These are phyloP conservation scores for Ampelocalamus luodianensis DNA, from an alignment of 176 grass and related monocot genomes.

Conservation along the genomic window DNA sequence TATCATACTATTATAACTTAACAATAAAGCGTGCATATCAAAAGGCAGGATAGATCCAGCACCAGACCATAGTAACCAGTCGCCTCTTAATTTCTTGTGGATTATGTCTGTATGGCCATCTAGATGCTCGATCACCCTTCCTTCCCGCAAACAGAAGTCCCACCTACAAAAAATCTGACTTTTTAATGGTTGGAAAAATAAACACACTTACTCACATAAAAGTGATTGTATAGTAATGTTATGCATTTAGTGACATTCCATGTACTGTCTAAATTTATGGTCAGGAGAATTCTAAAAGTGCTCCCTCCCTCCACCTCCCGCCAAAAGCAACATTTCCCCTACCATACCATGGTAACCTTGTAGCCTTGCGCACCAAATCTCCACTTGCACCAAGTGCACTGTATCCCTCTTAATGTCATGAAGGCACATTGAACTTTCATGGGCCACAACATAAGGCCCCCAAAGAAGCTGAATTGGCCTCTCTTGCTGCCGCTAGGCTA, in stretches of 20 bases:
- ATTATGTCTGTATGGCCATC: slow-evolving; percentile 98
- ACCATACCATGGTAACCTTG: background rate
- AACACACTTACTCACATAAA: slow-evolving; percentile 18
- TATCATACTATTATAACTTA: slow-evolving; percentile 48
- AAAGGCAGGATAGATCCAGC: slow-evolving; percentile 39
- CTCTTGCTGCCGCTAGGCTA: background rate
- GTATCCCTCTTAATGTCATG: background rate
- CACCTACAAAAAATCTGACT: slow-evolving; percentile 63
- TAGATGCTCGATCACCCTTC: slow-evolving; percentile 81
- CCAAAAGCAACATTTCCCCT: background rate
- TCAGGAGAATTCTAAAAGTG: background rate
- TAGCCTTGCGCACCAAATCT: background rate
- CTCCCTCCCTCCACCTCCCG: background rate
- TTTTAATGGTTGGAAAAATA: slow-evolving; percentile 13
- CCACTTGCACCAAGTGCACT: background rate
- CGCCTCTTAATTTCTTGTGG: slow-evolving; percentile 87
- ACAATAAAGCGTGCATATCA: slow-evolving; percentile 32
- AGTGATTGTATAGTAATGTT: slow-evolving; percentile 18
- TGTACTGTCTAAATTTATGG: background rate
- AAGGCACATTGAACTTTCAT: background rate
- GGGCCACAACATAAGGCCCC: background rate
- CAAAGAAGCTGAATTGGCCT: background rate
- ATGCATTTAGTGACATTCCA: slow-evolving; percentile 4
- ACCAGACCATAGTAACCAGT: slow-evolving; percentile 92
- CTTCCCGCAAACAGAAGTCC: slow-evolving; percentile 95